Conservation (phyloP, 2,329 filamentous ascomycete species). For the Colletotrichum graminicola region DNA sequence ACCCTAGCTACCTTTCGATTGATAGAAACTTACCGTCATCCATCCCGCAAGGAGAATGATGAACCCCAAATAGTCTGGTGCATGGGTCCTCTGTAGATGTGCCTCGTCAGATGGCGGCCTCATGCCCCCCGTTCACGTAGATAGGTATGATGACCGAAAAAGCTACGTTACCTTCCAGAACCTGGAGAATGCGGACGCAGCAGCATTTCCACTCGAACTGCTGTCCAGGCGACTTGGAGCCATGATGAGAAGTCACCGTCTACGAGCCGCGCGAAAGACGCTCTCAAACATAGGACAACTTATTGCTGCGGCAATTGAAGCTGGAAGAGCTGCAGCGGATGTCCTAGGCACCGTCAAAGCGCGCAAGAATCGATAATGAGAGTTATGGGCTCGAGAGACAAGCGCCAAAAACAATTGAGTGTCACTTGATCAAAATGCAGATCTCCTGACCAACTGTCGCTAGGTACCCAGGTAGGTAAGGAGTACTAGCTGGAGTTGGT, state of each 20-base stretch:
- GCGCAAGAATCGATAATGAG: background rate
- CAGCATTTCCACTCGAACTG: constrained; percentile 42
- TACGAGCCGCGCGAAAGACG: constrained; percentile 52
- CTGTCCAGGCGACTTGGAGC: constrained; percentile 48
- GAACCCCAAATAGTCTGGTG: constrained; percentile 88
- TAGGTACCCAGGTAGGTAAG: background rate
- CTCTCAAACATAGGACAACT: constrained; percentile 53
- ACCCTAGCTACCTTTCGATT: constrained; percentile 43
- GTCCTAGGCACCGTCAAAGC: background rate
- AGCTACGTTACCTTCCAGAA: constrained; percentile 60
- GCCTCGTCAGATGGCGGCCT: constrained; percentile 24
- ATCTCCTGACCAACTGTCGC: constrained; percentile 11
- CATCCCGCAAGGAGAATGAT: constrained; percentile 76
- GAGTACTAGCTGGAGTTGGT: background rate
- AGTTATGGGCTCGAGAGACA: background rate
- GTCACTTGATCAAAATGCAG: constrained; percentile 36
- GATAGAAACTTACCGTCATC: constrained; percentile 62
- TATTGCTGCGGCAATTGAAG: background rate
- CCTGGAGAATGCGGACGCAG: constrained; percentile 52
- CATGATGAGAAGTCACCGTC: constrained; percentile 60
- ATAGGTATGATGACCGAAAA: background rate
- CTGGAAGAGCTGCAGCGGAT: background rate
- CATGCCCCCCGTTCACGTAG: constrained; percentile 12
- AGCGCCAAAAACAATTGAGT: constrained; percentile 4
- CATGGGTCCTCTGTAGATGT: constrained; percentile 79